Evolutionary conservation across 2,329 filamentous ascomycete genomes (phyloP), one percentile per base, ranked within the genome.

Genomic region (Cyphellophora europaea): DNA sequence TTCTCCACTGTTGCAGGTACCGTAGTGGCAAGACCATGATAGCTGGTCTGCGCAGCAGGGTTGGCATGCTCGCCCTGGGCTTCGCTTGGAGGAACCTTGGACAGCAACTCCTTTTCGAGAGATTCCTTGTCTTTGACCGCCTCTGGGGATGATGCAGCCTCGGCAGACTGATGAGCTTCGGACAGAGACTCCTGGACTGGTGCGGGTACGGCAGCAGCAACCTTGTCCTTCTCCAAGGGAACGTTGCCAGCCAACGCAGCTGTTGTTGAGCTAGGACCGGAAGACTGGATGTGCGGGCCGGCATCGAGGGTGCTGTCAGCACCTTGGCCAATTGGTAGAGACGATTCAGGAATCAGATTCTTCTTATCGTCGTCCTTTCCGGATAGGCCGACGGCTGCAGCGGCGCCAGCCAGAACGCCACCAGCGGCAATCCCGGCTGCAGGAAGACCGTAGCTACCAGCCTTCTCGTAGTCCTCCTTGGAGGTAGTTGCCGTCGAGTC

Each of bases 401-500:
- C 50, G 14, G 47, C 53, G 17, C 47, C 45, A 51, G 56, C 44
- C 21, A 25, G n/a, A n/a, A n/a, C n/a, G 37, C 57, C 58, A 33
- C 53, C 56, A 18, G 61, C 56, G 6, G 55, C 57, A 27, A 64
- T 61, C 31, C 53, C 55, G 14, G 57, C 54, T 27, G 63, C 58
- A 28, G 61, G 65, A n/a, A 63, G 53, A 30, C 58, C 58, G 19
- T 57, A 51, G 21, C 57, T 44, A 38, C 77, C 72, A 44, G 79
- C 77, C 58, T 83, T 83, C 57, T 93, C 81, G 59, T 95, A 96
- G 2, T 85, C 89, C 48, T 78, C 83, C 57, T 86, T 73, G 56
- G 95, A 88, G 13, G 84, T 72, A 52, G 64, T 68, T 21, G 67
- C 69, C 16, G 67, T 72, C 45, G 72, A 75, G 27, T 79, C 75